A percentile compares a stretch with the other conserved stretches of the same genome.
phyloP scores from a whole-genome alignment of 495 filamentous ascomycete genomes.

The Terfezia claveryi region DNA sequence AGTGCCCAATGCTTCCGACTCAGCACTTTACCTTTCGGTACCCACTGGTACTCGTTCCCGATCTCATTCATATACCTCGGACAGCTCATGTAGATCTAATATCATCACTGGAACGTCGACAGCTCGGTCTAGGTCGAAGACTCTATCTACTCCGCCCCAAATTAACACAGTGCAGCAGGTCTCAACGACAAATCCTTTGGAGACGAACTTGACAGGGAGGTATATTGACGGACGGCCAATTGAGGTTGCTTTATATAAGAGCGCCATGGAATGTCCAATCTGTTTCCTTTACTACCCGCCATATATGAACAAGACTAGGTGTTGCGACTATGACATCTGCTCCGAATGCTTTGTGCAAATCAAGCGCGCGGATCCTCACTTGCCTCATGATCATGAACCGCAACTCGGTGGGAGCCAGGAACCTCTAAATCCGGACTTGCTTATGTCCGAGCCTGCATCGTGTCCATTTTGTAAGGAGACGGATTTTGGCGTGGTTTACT shows the following conservation, averaged over 20 bases:
- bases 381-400: constrained; percentile 51
- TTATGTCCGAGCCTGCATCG: constrained; percentile 77
- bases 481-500: constrained; percentile 86
- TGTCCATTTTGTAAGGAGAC: constrained; percentile 92
- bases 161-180: constrained; percentile 6
- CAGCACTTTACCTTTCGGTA: constrained; percentile 35
- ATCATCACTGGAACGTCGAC: constrained; percentile 32
- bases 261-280: constrained; percentile 77
- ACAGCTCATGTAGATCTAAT: constrained; percentile 30
- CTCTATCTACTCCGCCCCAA: constrained; percentile 37
- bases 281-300: constrained; percentile 93
- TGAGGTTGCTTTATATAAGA: constrained; percentile 83
- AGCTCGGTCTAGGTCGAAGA: constrained; percentile 54
- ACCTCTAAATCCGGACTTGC: constrained; percentile 33
- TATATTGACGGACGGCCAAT: constrained; percentile 80
- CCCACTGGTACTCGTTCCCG: constrained; percentile 42
- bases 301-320: constrained; percentile 85
- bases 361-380: constrained; percentile 86
- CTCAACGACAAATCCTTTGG: constrained; percentile 8
- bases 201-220: constrained; percentile 39
- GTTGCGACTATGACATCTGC: constrained; percentile 91
- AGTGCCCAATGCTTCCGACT: constrained; percentile 61
- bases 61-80: constrained; percentile 55
- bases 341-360: constrained; percentile 99
- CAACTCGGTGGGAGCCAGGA: not conserved